Evolutionary conservation across 1,284 basidiomycete species (phyloP), one percentile per base, ranked within the genome.

Genomic region (Anthracocystis setariae): DNA sequence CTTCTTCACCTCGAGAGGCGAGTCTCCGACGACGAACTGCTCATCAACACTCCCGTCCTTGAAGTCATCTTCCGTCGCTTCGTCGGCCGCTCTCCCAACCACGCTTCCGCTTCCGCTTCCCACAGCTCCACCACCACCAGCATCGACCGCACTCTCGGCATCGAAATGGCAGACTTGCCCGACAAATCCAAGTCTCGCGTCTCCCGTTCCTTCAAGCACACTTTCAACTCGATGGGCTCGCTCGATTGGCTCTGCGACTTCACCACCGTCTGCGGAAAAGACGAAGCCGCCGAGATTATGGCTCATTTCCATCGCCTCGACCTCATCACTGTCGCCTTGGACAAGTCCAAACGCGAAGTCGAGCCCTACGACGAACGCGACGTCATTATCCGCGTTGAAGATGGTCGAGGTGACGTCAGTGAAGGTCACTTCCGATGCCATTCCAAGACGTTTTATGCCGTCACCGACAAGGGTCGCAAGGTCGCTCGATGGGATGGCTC

Each of bases 181-280:
- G 87, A 89, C 69, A 88, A 89, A 64, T 59, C 61, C 42, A 81
- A 79, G 42, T 90, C 10, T 87, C 91, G 12, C 91, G 90, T 82
- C 90, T 90, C 51, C 90, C 92, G 68, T 85, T 89, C 21, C 85
- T 87, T 91, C 84, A 92, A 91, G 81, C 88, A 90, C 83, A 92
- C 92, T 78, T 98, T 98, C 83, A 86, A 89, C 25, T 93, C 95
- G 24, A 88, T 92, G 52, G 88, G 88, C 37, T 94, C 92, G 0
- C 87, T 98, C 58, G 93, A 97, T 83, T 99, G 96, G 96, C 89
- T 99, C 51, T 92, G 93, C 82, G 94, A 98, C 84, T 98, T 94
- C 76, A 94, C 95, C 0, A 97, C 95, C 0, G 92, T 95, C 43
- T 93, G 94, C 47, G 94, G 94, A 21, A 86, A 92, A 52, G 96